Conservation (phyloP, 441 rosid species). For the Pelargonium citronellum region DNA sequence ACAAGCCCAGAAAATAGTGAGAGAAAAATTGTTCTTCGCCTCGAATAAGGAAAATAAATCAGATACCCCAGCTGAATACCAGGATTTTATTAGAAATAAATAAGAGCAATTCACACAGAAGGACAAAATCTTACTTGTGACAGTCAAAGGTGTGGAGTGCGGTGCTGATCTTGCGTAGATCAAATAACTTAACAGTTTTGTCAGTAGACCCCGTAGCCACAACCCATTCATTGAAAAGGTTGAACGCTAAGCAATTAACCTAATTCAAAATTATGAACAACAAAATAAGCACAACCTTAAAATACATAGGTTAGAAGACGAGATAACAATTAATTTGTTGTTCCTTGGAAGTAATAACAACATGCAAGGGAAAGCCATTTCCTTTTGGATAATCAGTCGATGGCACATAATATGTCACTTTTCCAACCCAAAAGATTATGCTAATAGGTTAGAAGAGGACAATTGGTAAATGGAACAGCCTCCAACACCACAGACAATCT, state of each 20-base stretch:
- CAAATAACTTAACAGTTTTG: conserved; percentile 86
- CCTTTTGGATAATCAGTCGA: background rate
- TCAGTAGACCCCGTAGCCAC: conserved; percentile 96
- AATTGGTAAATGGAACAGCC: background rate
- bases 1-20: no score
- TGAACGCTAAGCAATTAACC: conserved; percentile 96
- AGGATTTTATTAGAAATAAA: background rate
- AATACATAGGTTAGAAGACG: background rate
- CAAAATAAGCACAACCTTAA: background rate
- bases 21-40: background rate
- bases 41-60: background rate
- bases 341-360: no score
- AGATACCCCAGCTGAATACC: background rate
- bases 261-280: conserved; percentile 23
- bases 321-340: no score
- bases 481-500: background rate
- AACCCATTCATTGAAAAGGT: conserved; percentile 94
- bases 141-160: conserved; percentile 91
- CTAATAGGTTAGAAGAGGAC: background rate
- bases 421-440: background rate
- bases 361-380: background rate
- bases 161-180: conserved; percentile 69
- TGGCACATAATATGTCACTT: background rate
- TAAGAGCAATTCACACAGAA: background rate
- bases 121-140: conserved; percentile 57